Evolutionary conservation across 2,329 filamentous ascomycete genomes (phyloP).

Genomic region (Monilinia fructicola): DNA sequence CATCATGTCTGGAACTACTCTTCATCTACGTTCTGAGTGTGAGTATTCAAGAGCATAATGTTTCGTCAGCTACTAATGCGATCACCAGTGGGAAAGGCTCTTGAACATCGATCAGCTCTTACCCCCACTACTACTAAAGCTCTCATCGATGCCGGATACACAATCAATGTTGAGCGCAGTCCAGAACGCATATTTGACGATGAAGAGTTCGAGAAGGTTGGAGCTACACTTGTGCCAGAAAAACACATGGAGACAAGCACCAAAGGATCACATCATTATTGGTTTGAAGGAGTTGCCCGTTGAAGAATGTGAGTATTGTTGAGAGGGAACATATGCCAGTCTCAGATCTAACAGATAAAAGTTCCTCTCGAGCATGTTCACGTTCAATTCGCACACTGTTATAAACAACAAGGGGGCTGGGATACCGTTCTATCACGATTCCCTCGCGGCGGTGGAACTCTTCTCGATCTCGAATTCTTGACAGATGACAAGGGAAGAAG

Average conservation of each 20-base stretch:
- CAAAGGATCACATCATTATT: constrained; percentile 67
- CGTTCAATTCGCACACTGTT: constrained; percentile 72
- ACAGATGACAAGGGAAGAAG: constrained; percentile 68
- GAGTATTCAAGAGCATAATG: constrained; percentile 33
- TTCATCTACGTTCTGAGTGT: constrained; percentile 46
- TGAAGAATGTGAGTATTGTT: constrained; percentile 55
- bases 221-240: constrained; percentile 63
- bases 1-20: constrained; percentile 40
- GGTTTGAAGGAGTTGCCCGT: constrained; percentile 78
- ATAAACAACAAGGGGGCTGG: constrained; percentile 78
- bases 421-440: constrained; percentile 77
- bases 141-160: constrained; percentile 68
- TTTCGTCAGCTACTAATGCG: constrained; percentile 35
- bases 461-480: constrained; percentile 87
- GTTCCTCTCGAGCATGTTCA: constrained; percentile 71
- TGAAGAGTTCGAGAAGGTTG: constrained; percentile 60
- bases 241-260: constrained; percentile 66
- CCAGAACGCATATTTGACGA: constrained; percentile 66
- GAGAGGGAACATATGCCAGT: not conserved
- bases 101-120: constrained; percentile 45
- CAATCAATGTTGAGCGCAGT: constrained; percentile 65
- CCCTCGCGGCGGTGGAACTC: constrained; percentile 69
- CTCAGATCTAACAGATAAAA: constrained; percentile 26
- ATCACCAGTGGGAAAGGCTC: constrained; percentile 42
- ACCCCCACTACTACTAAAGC: constrained; percentile 51